A percentile compares a stretch with the other conserved stretches of the same genome.
Evolutionary conservation across 768 basidiomycete genomes (phyloP).

Genomic region (Tylopilus vinaceipallidus): DNA sequence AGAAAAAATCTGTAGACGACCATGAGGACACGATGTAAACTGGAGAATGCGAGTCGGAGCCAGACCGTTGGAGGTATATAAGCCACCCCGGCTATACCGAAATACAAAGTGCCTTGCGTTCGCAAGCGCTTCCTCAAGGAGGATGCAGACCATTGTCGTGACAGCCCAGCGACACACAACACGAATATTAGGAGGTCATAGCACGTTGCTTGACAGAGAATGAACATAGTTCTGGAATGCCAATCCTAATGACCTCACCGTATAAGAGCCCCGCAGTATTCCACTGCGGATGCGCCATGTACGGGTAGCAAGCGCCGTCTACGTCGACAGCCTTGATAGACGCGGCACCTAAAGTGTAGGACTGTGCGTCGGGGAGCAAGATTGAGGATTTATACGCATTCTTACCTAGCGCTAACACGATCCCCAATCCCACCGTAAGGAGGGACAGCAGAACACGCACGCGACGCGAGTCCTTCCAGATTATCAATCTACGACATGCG

Average conservation of each 20-base stretch:
- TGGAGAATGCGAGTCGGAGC: neutral
- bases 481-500: constrained; percentile 17
- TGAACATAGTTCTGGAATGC: neutral
- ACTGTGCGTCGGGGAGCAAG: neutral
- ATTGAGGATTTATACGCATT: neutral
- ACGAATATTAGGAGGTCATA: constrained; percentile 20
- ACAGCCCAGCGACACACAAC: constrained; percentile 16
- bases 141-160: constrained; percentile 3
- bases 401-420: constrained; percentile 13
- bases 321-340: neutral
- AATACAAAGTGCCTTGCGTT: constrained; percentile 19
- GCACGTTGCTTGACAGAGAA: constrained; percentile 11
- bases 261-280: constrained; percentile 4
- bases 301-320: neutral
- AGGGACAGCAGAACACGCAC: constrained; percentile 13
- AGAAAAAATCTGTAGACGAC: constrained; percentile 3
- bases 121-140: constrained; percentile 14
- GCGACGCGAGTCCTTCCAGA: constrained; percentile 21
- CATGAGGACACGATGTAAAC: neutral
- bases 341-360: constrained; percentile 4
- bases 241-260: constrained; percentile 10
- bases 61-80: constrained; percentile 18
- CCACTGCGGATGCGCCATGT: neutral
- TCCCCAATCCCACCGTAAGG: constrained; percentile 19
- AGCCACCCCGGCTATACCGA: constrained; percentile 7